Percentiles rank a stretch among this genome's conserved stretches.
Conservation (phyloP, 2,329 filamentous ascomycete species). For the Fusarium sp. region DNA sequence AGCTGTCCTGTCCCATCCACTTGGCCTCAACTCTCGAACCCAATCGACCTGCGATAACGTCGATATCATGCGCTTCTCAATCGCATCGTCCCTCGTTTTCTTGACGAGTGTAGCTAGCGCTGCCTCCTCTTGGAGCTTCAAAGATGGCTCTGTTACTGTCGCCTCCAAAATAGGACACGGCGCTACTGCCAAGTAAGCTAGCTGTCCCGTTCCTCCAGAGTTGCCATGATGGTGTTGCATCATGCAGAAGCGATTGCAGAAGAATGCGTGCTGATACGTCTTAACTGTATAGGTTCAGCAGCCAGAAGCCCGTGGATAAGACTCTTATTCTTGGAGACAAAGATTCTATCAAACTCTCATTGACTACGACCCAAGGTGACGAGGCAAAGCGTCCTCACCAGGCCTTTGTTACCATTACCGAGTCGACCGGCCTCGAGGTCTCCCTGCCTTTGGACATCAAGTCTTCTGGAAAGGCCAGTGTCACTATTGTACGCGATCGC, state of each 20-base stretch:
- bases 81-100: slow-evolving; percentile 56
- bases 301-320: slow-evolving; percentile 69
- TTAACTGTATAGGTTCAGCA: slow-evolving; percentile 62
- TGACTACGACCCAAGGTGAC: slow-evolving; percentile 84
- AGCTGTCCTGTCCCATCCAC: slow-evolving; percentile 43
- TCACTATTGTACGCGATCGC: slow-evolving; percentile 77
- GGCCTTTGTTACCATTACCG: slow-evolving; percentile 86
- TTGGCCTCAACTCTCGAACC: slow-evolving; percentile 40
- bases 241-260: background rate
- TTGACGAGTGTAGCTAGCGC: slow-evolving; percentile 63
- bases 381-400: slow-evolving; percentile 90
- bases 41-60: slow-evolving; percentile 35
- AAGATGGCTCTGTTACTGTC: slow-evolving; percentile 76
- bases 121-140: slow-evolving; percentile 75
- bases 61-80: slow-evolving; percentile 53
- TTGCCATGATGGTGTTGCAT: slow-evolving; percentile 33
- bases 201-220: slow-evolving; percentile 2
- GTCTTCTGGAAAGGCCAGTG: slow-evolving; percentile 85
- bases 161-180: slow-evolving; percentile 71
- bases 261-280: slow-evolving; percentile 39
- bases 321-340: slow-evolving; percentile 72
- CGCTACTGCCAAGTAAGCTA: slow-evolving; percentile 73
- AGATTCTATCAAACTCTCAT: slow-evolving; percentile 82
- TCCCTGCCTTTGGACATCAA: slow-evolving; percentile 87
- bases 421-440: slow-evolving; percentile 83